Evolutionary conservation across 108 stramenopile species (phyloP), one percentile per base, ranked within the genome.

Genomic region (Aureococcus anophagefferens): DNA sequence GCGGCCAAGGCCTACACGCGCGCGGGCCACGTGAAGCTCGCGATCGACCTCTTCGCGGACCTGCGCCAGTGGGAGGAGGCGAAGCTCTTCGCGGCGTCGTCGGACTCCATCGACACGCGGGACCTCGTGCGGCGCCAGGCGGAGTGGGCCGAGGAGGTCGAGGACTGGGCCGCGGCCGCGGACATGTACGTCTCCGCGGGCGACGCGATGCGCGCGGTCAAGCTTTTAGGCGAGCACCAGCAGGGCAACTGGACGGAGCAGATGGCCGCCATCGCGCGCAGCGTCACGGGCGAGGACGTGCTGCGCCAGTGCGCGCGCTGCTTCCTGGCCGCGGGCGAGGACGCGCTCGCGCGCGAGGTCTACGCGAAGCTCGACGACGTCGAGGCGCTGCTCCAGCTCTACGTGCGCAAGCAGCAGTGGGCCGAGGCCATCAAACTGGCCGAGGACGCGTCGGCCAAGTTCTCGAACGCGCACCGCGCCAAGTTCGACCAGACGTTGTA

Each of bases 61-160:
- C 68, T 89, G 31, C 66, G 86, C 17, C 66, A 72, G 66, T 89
- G 85, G 83, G 84, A 81, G 29, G 82, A 87, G 63, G 89, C 87
- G 33, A 86, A 81, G 72, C 45, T 34, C 33, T 79, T 85, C 33
- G 84, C 87, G 30, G 75, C 70, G 13, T 76, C 51, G 0, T 76
- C 45, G n/a, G 9, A 29, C 21, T 18, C 21, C 17, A 73, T 78
- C 17, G 81, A 82, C 62, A 66, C 72, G 30, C 68, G 46, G 33
- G 80, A 85, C 9, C 68, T 88, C 17, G 62, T 78, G 30, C 67
- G 70, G 62, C 70, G 67, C 46, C 86, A 87, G 74, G 87, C 84
- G 30, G 69, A 83, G 66, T 84, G 83, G 87, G 68, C 71, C 29
- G 70, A 81, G n/a, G 77, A 86, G 70, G 68, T 66, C 17, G 75